Conservation (phyloP, 1,284 basidiomycete species). For the Sporisorium iseilematis-ciliati region DNA sequence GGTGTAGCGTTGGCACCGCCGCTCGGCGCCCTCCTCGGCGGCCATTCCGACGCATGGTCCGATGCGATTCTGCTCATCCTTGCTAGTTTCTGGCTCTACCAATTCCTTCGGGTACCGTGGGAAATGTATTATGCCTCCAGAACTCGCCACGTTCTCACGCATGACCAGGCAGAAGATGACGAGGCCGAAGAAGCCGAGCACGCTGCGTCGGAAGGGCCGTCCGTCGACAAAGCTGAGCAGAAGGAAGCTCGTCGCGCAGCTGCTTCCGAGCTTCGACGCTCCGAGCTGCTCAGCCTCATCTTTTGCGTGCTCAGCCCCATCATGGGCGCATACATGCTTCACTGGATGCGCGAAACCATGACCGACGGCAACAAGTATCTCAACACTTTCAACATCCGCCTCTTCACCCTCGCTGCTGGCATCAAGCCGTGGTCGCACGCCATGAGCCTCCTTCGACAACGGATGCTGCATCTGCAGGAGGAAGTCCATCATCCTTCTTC, state of each 20-base stretch:
- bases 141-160: constrained; percentile 59
- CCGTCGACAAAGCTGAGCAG: constrained; percentile 17
- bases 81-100: constrained; percentile 69
- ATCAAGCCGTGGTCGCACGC: constrained; percentile 68
- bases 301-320: constrained; percentile 66
- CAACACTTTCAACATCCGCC: constrained; percentile 68
- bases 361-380: constrained; percentile 65
- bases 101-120: constrained; percentile 59
- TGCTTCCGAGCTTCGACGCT: constrained; percentile 62
- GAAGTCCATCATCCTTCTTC: constrained; percentile 65
- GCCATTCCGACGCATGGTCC: constrained; percentile 70
- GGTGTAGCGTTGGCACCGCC: constrained; percentile 60
- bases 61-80: constrained; percentile 70
- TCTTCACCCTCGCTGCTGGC: constrained; percentile 69
- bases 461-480: constrained; percentile 65
- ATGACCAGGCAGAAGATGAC: constrained; percentile 51
- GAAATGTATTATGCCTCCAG: constrained; percentile 48
- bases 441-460: constrained; percentile 45
- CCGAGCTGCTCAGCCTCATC: constrained; percentile 65
- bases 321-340: constrained; percentile 67
- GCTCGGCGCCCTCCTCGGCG: constrained; percentile 58
- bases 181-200: constrained; percentile 18
- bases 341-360: constrained; percentile 66
- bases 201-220: constrained; percentile 1
- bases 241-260: constrained; percentile 49